Conservation (phyloP, 345 rosid species). For the Raphanus raphanistrum region DNA sequence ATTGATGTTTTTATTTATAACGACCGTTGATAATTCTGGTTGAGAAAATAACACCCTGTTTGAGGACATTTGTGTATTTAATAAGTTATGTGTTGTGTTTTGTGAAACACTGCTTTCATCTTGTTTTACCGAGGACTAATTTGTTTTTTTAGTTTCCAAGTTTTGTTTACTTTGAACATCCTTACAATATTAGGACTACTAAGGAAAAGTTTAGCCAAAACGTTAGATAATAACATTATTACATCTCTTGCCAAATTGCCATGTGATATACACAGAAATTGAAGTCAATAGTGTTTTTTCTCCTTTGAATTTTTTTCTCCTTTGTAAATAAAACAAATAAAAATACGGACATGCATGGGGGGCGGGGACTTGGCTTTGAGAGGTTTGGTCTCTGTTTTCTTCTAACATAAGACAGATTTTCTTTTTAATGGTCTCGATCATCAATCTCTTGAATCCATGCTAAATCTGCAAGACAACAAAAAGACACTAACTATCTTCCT, state of each 20-base stretch:
- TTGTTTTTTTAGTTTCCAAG: neutral
- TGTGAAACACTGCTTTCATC: slow-evolving; percentile 7
- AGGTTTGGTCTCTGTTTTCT: slow-evolving; percentile 9
- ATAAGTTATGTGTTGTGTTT: slow-evolving; percentile 17
- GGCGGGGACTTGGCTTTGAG: slow-evolving; percentile 6
- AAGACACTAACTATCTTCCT: neutral
- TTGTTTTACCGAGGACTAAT: neutral
- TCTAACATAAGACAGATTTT: slow-evolving; percentile 8
- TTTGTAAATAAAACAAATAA: slow-evolving; percentile 9
- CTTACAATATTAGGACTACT: neutral
- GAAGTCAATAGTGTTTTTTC: slow-evolving; percentile 5
- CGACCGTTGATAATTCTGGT: slow-evolving; percentile 25
- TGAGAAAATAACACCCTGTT: slow-evolving; percentile 23
- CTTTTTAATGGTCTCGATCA: slow-evolving; percentile 43
- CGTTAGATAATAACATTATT: slow-evolving; percentile 33
- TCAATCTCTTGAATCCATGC: slow-evolving; percentile 94
- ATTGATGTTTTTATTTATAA: slow-evolving; percentile 6
- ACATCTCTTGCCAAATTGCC: slow-evolving; percentile 21
- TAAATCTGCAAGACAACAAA: slow-evolving; percentile 56
- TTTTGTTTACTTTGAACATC: neutral
- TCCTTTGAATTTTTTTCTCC: too few species aligned
- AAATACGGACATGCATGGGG: slow-evolving; percentile 22
- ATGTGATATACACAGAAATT: slow-evolving; percentile 40
- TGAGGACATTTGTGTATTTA: slow-evolving; percentile 16
- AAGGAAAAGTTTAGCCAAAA: neutral